Evolutionary conservation across 345 rosid genomes (phyloP).

Genomic region (Kernera saxatilis): DNA sequence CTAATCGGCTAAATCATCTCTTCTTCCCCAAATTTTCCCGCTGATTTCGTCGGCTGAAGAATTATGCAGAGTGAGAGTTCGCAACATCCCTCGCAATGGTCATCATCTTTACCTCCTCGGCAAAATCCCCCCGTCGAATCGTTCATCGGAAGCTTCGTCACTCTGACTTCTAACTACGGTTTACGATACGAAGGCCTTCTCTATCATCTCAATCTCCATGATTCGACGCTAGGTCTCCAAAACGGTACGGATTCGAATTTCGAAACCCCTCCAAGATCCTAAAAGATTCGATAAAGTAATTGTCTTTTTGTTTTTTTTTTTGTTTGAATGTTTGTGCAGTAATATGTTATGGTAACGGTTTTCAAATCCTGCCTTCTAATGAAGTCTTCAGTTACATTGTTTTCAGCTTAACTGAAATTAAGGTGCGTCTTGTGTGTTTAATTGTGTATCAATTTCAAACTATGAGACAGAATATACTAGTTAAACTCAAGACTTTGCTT

Average conservation of each 20-base stretch:
- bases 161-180: conserved; percentile 36
- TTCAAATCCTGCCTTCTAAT: conserved; percentile 31
- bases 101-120: background rate
- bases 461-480: too few species aligned
- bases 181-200: conserved; percentile 46
- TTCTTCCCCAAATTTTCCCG: background rate
- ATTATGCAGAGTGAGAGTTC: conserved; percentile 21
- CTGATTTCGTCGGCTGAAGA: background rate
- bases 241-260: conserved; percentile 28
- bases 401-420: conserved; percentile 38
- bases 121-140: conserved; percentile 19
- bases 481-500: background rate
- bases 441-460: too few species aligned
- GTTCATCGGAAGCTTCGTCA: conserved; percentile 36
- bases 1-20: background rate
- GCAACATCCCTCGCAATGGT: background rate
- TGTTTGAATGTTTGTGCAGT: conserved; percentile 30
- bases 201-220: conserved; percentile 25
- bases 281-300: background rate
- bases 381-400: conserved; percentile 38
- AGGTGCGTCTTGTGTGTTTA: conserved; percentile 30
- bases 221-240: conserved; percentile 35
- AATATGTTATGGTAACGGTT: conserved; percentile 41
- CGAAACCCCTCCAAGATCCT: background rate
- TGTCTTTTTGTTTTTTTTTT: background rate